Base-by-base conservation (phyloP, 805 yeast species). In the Yarrowia sp. region DNA sequence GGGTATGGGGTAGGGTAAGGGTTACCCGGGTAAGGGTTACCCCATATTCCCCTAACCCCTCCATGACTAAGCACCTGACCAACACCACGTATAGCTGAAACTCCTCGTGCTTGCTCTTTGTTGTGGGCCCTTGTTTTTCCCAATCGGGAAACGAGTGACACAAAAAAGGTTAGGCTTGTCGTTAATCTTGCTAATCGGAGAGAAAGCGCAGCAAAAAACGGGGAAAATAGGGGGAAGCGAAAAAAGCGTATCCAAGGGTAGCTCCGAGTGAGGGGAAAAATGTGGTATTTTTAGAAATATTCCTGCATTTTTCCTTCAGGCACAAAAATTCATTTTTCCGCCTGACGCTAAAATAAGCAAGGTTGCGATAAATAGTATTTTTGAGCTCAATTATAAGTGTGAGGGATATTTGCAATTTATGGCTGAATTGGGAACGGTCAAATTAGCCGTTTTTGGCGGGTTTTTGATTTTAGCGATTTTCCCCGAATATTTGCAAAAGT, bases 51-150 rank as follows among this genome's bases (percentile, higher is more conserved):
- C n/a, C n/a, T n/a, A n/a, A n/a, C n/a, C n/a, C n/a, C n/a, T n/a
- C n/a, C n/a, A n/a, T n/a, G 30, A 24, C 30, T 24, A 24, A 24
- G 3, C 30, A 24, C 30, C 30, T 24, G 30, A 24, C 30, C 6
- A 24, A 24, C 30, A 24, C 7, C 30, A 24, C 30, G 30, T 24
- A 24, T 24, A 17, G 12, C 42, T 52, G 58, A 52, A 52, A 52
- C 58, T 15, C 58, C 58, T 52, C 58, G 58, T 52, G 58, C 14
- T 20, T 17, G n/a, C 13, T 36, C 42, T 50, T 50, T 50, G 56
- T 49, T 49, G 39, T 14, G 40, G 24, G 15, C 55, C 55, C 56
- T 50, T 50, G 56, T 36, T 50, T n/a, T 50, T 50, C 56, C 30
- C 56, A 34, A 34, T 9, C 7, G 9, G 56, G 56, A 34, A 50